Base-by-base conservation (phyloP, 805 yeast species). In the Zygoascus bituminiphila region DNA sequence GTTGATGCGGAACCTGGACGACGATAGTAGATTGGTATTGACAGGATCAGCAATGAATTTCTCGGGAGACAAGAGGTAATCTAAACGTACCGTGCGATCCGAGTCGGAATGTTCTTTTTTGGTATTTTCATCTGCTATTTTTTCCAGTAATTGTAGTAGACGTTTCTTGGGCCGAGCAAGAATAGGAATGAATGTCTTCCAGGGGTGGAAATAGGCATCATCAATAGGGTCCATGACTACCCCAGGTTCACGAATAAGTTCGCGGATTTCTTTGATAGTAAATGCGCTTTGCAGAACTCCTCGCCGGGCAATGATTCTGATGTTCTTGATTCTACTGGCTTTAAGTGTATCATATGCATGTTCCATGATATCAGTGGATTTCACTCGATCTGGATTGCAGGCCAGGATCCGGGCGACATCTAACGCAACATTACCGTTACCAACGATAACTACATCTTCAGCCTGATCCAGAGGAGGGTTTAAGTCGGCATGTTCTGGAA, bases 381-480 rank as follows among this genome's bases (percentile, higher is more conserved):
- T 50, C 79, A 95, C 80, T 47, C 77, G 74, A 1, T 68, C 68
- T 1, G 71, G 64, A 0, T 82, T 77, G 4, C 82, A 80, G 48
- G 89, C 64, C 29, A 93, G 67, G 1, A 93, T 72, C 47, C 98
- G 70, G 0, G 96, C 88, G 4, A 93, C 79, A 62, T 93, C 98
- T 51, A 93, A 68, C 0, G 98, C 96, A 15, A 93, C 98, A 62
- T 93, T 93, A 42, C 98, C 98, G 64, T 89, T 91, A 5, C 99
- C 99, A n/a, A 93, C 76, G 26, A 93, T 82, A 0, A 84, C 78
- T 1, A 88, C 95, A 35, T 74, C 71, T 51, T 76, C 74, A 2
- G 81, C 81, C 25, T 74, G 66, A 2, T 73, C 72, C 57, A 91
- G 70, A n/a, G 80, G 79, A 4, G 87, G 84, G 19, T 71, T 65